Evolutionary conservation across 495 filamentous ascomycete species (phyloP), one percentile per base, ranked within the genome.

Genomic region (Glonium stellatum): DNA sequence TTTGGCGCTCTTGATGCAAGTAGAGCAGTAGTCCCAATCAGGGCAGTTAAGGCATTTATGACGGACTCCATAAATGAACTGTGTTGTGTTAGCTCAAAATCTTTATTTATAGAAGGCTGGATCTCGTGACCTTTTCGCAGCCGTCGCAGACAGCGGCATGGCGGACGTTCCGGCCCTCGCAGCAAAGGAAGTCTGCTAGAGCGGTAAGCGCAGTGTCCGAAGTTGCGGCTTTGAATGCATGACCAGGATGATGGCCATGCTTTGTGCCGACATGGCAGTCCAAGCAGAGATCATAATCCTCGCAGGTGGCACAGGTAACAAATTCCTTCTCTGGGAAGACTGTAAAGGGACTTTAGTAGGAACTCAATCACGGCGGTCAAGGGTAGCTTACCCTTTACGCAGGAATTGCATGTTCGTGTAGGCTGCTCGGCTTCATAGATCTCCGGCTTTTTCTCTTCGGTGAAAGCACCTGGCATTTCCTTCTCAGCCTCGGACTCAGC

Each of bases 1-100:
- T 31, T 72, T 63, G 31, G 89, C 85, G 66, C 77, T 82, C 59
- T 78, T 73, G 54, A 87, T 73, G 74, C 93, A 99, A 4, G 78
- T 75, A n/a, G 80, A 79, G 77, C 93, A 99, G 76, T 88, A 96
- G 65, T 99, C 93, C 89, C 88, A 99, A 70, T 99, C 93, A 34
- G 95, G 93, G 78, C 93, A 99, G 67, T 87, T 85, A 63, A 97
- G 79, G 76, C 93, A 99, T 80, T 99, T 99, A 82, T 97, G 87
- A 66, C 93, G 92, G 46, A 95, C 82, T 66, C 93, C 93, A 68
- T 81, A 80, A 66, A 98, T 95, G 67, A 80, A 82, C 79, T 85
- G 57, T 34, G 48, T 25, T 8, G 34, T 15, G 52, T 79, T 72
- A 78, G 71, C 35, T 18, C 10, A 13, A 18, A 19, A 34, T 53